phyloP scores from a whole-genome alignment of 495 filamentous ascomycete species.

The Bacidia rubella region DNA sequence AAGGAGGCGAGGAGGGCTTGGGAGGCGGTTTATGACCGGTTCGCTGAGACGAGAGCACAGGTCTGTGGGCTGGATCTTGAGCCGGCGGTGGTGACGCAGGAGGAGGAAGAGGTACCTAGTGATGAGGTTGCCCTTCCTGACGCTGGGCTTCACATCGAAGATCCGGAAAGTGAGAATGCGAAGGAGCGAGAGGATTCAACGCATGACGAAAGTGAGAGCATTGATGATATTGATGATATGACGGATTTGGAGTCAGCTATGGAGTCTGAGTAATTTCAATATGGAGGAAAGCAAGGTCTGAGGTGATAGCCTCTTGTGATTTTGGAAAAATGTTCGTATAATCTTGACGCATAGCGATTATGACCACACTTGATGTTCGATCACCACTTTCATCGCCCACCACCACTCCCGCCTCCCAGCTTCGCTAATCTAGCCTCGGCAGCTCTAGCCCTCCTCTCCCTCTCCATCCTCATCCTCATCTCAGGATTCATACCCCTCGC shows the following conservation, averaged over 20 bases:
- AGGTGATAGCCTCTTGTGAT: too few relatives aligned
- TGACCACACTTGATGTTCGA: too few relatives aligned
- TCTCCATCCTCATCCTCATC: constrained; percentile 65
- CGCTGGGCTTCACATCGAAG: background rate
- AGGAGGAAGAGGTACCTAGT: background rate
- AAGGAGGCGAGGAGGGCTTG: constrained; percentile 31
- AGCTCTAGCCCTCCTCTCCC: constrained; percentile 69
- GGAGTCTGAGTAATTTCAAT: background rate
- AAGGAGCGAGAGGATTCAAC: too few relatives aligned
- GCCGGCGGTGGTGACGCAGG: background rate
- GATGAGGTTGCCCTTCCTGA: background rate
- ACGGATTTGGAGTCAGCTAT: background rate
- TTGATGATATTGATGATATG: background rate
- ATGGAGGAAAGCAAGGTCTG: too few relatives aligned
- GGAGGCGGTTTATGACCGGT: constrained; percentile 25
- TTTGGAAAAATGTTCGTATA: too few relatives aligned
- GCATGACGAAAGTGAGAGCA: background rate
- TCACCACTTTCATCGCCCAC: constrained; percentile 3
- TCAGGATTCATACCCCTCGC: constrained; percentile 72
- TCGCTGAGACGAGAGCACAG: constrained; percentile 22
- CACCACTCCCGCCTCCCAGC: constrained; percentile 32
- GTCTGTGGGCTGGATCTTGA: constrained; percentile 27
- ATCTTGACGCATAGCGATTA: too few relatives aligned
- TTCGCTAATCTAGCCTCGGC: constrained; percentile 72
- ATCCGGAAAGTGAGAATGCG: background rate